Conservation (phyloP, 495 filamentous ascomycete species). For the Podospora pseudopauciseta region DNA sequence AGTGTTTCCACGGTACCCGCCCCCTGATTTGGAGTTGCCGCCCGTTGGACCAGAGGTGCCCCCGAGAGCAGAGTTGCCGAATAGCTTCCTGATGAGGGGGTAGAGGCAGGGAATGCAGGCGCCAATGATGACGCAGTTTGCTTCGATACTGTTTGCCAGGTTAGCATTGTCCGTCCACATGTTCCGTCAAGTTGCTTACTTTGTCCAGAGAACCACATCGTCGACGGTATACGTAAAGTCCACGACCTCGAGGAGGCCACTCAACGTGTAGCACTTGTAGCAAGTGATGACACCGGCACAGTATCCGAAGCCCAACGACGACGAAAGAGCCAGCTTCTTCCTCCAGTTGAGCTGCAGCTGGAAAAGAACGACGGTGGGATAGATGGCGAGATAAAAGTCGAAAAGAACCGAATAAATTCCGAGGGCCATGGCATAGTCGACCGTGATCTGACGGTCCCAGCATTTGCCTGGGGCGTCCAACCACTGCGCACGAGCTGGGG, state of each 20-base stretch:
- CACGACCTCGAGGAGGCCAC: slow-evolving; percentile 7
- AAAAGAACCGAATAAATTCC: slow-evolving; percentile 22
- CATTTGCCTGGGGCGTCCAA: slow-evolving; percentile 13
- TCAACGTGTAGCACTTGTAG: slow-evolving; percentile 27
- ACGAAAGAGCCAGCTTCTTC: slow-evolving; percentile 28
- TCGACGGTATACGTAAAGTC: slow-evolving; percentile 29
- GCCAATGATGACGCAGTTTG: slow-evolving; percentile 25
- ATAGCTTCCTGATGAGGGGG: slow-evolving; percentile 26
- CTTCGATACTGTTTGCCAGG: slow-evolving; percentile 22
- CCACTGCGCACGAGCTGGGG: slow-evolving; percentile 26
- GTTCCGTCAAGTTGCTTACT: slow-evolving; percentile 12
- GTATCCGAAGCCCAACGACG: slow-evolving; percentile 27
- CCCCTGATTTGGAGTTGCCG: neutral
- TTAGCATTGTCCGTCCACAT: neutral
- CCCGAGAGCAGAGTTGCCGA: slow-evolving; percentile 17
- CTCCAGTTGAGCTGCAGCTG: slow-evolving; percentile 18
- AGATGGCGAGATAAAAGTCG: slow-evolving; percentile 31
- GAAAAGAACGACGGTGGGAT: slow-evolving; percentile 21
- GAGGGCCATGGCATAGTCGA: slow-evolving; percentile 22
- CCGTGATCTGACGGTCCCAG: slow-evolving; percentile 21
- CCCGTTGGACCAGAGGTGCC: neutral
- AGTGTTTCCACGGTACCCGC: neutral
- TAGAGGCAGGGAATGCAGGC: slow-evolving; percentile 27
- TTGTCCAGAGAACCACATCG: slow-evolving; percentile 28
- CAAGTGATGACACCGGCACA: slow-evolving; percentile 21